Evolutionary conservation across 805 yeast genomes (phyloP).

Genomic region (Saccharomycopsis synnaedendra): DNA sequence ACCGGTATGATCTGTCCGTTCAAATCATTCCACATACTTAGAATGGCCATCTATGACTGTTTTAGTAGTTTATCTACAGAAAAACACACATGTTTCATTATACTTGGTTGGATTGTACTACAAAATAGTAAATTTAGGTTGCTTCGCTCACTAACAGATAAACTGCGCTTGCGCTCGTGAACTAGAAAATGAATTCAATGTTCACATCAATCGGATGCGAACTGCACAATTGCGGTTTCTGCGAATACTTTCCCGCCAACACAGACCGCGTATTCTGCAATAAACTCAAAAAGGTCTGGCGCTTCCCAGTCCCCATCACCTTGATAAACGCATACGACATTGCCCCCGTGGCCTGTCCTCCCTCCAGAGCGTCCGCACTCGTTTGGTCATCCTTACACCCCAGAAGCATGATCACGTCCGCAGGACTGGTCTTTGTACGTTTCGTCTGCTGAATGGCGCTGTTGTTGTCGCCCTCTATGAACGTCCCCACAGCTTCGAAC

Average conservation of each 20-base stretch:
- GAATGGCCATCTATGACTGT: too few relatives aligned
- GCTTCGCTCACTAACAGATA: too few relatives aligned
- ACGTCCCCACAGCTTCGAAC: constrained; percentile 12
- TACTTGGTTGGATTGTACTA: too few relatives aligned
- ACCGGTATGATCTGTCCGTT: too few relatives aligned
- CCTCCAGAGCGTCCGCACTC: constrained; percentile 52
- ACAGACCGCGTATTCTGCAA: constrained; percentile 49
- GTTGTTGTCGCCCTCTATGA: constrained; percentile 10
- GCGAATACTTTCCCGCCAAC: constrained; percentile 49
- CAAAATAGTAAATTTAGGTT: too few relatives aligned
- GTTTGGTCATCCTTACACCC: constrained; percentile 63
- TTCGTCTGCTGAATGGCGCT: constrained; percentile 24
- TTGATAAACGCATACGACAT: constrained; percentile 60
- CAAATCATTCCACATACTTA: too few relatives aligned
- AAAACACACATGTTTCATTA: too few relatives aligned
- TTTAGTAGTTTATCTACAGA: too few relatives aligned
- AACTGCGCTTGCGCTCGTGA: background rate
- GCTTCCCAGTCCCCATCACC: constrained; percentile 42
- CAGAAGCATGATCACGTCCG: constrained; percentile 53
- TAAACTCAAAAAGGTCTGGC: constrained; percentile 48
- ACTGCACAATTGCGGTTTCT: constrained; percentile 61
- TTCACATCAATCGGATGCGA: constrained; percentile 57
- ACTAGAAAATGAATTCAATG: constrained; percentile 29
- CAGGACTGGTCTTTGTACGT: constrained; percentile 45
- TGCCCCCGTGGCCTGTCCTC: constrained; percentile 61